Evolutionary conservation across 2,329 filamentous ascomycete genomes (phyloP), one percentile per base, ranked within the genome.

Genomic region (Fusarium sp.): DNA sequence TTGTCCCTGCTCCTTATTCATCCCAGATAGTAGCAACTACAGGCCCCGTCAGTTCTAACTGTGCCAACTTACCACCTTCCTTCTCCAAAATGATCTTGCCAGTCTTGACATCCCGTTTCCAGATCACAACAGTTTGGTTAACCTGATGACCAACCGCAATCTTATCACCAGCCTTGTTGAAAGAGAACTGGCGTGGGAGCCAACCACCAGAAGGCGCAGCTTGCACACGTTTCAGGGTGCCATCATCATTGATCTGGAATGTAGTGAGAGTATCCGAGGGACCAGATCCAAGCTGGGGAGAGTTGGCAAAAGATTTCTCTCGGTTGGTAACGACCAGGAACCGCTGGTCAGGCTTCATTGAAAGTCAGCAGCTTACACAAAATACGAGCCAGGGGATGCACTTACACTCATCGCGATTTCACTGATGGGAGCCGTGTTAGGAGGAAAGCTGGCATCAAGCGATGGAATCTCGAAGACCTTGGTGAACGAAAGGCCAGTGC

Each of bases 341-440:
- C 6, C 70, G 52, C 9, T 61, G 33, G 10, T 74, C 72, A 0
- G 72, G 72, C 72, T 74, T 9, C 3, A 10, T 16, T 1, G 5
- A 5, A 8, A 6, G 20, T 66, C 4, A 66, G 33, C 8, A 26
- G 16, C 3, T 8, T 10, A n/a, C 31, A 1, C 3, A 3, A 7
- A 2, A 15, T 8, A 3, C 2, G 1, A 6, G 5, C 4, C 2
- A 3, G 3, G 15, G 4, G 21, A 1, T 10, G 0, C 1, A 58
- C 72, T 72, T 41, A 72, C 72, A 18, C 72, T 74, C 62, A 74
- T 60, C 3, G 68, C 56, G 9, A 74, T 74, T 29, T 73, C 72
- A 9, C 72, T 74, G 2, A 72, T 67, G 2, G 72, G 72, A 6
- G 72, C 72, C 6, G 43, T 61, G 7, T 63, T 72, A 0, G 68